Percentiles rank a stretch among this genome's conserved stretches.
These are phyloP conservation scores for Blastocystis sp. DNA, from an alignment of 352 stramenopile genomes.

Conservation along the genomic window DNA sequence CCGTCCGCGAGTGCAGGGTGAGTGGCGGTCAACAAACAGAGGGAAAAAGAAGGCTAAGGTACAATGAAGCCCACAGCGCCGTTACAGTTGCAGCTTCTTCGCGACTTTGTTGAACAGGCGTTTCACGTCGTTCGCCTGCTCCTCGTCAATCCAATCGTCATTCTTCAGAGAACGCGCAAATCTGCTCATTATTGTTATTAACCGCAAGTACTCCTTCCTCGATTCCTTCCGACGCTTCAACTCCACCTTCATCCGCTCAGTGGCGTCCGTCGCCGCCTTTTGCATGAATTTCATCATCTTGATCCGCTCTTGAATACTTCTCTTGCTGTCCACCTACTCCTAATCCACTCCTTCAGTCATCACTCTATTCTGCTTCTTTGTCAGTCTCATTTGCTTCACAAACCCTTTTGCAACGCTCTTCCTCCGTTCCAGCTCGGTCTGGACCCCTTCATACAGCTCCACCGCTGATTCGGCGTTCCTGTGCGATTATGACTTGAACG, in stretches of 20 bases:
- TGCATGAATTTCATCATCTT: slow-evolving; percentile 2
- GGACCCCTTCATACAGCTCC: not conserved
- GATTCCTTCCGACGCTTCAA: not conserved
- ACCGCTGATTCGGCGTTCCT: not conserved
- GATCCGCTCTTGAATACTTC: not conserved
- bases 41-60: not conserved
- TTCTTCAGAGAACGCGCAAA: not conserved
- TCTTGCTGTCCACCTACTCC: not conserved
- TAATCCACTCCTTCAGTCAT: not conserved
- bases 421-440: not conserved
- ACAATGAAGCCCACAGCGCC: not conserved
- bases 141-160: not conserved
- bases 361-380: not conserved
- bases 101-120: not conserved
- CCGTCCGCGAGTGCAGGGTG: too few species aligned
- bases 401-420: not conserved
- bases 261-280: not conserved
- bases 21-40: not conserved
- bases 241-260: not conserved
- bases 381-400: not conserved
- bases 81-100: not conserved
- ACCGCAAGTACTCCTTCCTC: not conserved
- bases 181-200: not conserved
- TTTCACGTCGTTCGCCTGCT: not conserved
- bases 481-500: not conserved